These are phyloP conservation scores for Penicillium janthinellum DNA, from an alignment of 2,329 filamentous ascomycete species.

Conservation along the genomic window DNA sequence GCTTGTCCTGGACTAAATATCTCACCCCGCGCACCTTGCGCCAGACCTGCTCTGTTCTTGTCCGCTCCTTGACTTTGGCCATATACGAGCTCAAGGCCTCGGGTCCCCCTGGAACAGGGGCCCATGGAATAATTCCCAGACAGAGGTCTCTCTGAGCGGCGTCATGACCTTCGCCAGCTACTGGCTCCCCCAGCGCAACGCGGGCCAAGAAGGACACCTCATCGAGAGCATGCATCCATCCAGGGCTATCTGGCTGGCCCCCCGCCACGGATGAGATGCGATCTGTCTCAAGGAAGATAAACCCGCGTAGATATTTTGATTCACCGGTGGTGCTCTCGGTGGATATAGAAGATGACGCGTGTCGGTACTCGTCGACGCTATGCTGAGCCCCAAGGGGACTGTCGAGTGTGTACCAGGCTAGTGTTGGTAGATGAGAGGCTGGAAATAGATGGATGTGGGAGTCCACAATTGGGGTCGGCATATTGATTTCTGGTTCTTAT, in stretches of 20 bases:
- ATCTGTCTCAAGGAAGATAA: slow-evolving; percentile 83
- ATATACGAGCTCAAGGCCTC: slow-evolving; percentile 67
- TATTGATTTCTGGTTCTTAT: slow-evolving; percentile 9
- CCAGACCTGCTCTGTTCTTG: slow-evolving; percentile 64
- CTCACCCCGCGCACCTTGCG: slow-evolving; percentile 73
- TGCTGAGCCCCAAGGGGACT: slow-evolving; percentile 65
- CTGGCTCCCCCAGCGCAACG: slow-evolving; percentile 63
- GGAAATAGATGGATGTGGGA: slow-evolving; percentile 91
- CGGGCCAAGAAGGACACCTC: slow-evolving; percentile 71
- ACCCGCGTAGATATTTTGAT: slow-evolving; percentile 60
- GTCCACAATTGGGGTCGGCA: slow-evolving; percentile 67
- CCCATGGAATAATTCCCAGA: slow-evolving; percentile 78
- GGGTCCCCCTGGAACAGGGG: slow-evolving; percentile 71
- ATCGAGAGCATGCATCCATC: slow-evolving; percentile 69
- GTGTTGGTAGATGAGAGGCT: slow-evolving; percentile 62
- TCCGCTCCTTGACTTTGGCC: slow-evolving; percentile 54
- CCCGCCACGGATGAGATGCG: slow-evolving; percentile 63
- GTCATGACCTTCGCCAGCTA: slow-evolving; percentile 61
- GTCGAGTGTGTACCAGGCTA: slow-evolving; percentile 68
- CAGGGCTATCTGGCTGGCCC: slow-evolving; percentile 39
- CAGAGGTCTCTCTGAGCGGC: slow-evolving; percentile 58
- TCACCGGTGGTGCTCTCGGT: slow-evolving; percentile 27
- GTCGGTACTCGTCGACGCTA: slow-evolving; percentile 65
- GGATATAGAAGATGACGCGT: slow-evolving; percentile 43
- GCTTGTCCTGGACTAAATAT: slow-evolving; percentile 80